phyloP scores from a whole-genome alignment of 768 basidiomycete genomes.

The Leucocoprinus leucothites region DNA sequence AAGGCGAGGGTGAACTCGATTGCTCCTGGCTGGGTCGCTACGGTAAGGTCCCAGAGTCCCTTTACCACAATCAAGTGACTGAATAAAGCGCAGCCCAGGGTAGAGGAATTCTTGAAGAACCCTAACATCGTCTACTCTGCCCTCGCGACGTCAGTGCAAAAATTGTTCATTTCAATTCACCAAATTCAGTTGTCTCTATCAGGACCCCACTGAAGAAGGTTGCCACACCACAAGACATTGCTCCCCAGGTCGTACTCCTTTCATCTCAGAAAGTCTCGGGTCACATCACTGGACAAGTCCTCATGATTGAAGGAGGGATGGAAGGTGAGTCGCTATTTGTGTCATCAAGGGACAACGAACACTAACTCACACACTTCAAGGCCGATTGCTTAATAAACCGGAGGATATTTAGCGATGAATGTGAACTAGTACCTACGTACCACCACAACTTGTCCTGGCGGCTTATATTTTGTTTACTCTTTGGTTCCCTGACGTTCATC shows the following conservation, averaged over 20 bases:
- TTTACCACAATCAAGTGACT: not conserved
- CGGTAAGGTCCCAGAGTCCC: constrained; percentile 25
- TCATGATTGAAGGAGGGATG: constrained; percentile 79
- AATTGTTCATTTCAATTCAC: not conserved
- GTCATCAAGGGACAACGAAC: not conserved
- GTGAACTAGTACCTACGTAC: too few species aligned
- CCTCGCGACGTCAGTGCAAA: constrained; percentile 58
- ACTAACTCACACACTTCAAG: not conserved
- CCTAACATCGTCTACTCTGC: constrained; percentile 51
- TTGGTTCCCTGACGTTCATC: too few species aligned
- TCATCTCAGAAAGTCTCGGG: constrained; percentile 63
- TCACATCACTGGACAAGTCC: constrained; percentile 65
- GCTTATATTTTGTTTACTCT: too few species aligned
- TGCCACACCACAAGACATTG: constrained; percentile 59
- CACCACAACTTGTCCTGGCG: too few species aligned
- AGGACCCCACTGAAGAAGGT: constrained; percentile 73
- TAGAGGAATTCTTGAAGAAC: constrained; percentile 52
- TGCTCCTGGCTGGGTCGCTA: constrained; percentile 69
- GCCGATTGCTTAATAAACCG: not conserved
- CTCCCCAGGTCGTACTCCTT: constrained; percentile 58
- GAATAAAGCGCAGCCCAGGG: constrained; percentile 40
- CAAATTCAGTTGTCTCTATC: not conserved
- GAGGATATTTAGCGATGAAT: constrained; percentile 2
- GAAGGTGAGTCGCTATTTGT: constrained; percentile 44
- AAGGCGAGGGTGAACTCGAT: constrained; percentile 68